Percentiles rank a stretch among this genome's conserved stretches.
These are phyloP conservation scores for Paraurostyla sp. DNA, from an alignment of 73 alveolate genomes.

Conservation along the genomic window DNA sequence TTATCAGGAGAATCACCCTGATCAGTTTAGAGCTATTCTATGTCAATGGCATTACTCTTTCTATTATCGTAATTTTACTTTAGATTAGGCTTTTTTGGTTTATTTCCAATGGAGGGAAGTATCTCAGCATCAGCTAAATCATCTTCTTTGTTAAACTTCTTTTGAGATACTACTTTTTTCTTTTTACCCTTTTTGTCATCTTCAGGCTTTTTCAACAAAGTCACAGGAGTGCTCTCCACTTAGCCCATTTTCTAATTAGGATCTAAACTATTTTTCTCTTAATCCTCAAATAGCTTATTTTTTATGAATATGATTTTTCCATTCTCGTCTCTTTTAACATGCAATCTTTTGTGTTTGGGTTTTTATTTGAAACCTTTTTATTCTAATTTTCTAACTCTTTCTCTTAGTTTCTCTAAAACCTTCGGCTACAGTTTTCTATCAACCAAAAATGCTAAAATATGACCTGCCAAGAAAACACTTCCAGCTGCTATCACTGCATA, in stretches of 20 bases:
- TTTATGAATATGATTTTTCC: constrained; percentile 39
- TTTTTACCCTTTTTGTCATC: background rate
- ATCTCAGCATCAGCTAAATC: background rate
- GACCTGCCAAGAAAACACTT: background rate
- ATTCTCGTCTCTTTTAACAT: constrained; percentile 11
- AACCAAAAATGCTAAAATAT: background rate
- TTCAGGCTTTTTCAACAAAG: background rate
- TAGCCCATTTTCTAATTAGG: background rate
- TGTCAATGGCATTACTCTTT: background rate
- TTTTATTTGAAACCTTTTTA: constrained; percentile 3
- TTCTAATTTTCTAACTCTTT: constrained; percentile 16
- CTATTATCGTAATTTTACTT: background rate
- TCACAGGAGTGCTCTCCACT: constrained; percentile 29
- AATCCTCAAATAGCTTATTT: background rate
- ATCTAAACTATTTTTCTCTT: background rate
- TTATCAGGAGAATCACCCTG: background rate
- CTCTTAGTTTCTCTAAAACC: background rate
- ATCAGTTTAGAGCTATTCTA: background rate
- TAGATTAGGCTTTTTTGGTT: background rate
- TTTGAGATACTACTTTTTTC: background rate
- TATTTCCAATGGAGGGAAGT: background rate
- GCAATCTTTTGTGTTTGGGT: constrained; percentile 5
- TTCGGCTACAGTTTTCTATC: constrained; percentile 11
- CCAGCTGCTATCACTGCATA: constrained; percentile 36
- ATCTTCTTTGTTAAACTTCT: constrained; percentile 37